Base-by-base conservation (phyloP, 345 rosid genomes). In the Crucihimalaya himalaica region DNA sequence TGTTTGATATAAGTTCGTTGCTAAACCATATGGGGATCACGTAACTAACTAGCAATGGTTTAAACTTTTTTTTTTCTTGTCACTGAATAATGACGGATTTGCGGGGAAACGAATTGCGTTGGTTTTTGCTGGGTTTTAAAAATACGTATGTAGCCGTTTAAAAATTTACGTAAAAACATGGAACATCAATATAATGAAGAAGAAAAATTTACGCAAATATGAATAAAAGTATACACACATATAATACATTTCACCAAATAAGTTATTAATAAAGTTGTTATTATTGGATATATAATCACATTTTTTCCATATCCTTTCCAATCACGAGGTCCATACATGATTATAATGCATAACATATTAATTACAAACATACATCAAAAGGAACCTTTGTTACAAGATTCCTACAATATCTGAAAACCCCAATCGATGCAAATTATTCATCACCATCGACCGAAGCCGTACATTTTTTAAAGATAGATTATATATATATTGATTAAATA, bases 281-380 rank as follows among this genome's bases (percentile, higher is more conserved):
- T 50, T 59, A 68, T 50, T 66, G 0, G 47, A 67, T 68, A 40
- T 13, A 40, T 40, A 63, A 70, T 48, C 66, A 55, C 20, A 54
- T 70, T 35, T 37, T 34, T 59, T 40, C 47, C 71, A 70, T 65
- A 56, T 63, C 80, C 80, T 76, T 76, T 76, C 80, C 80, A 76
- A 76, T 66, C 75, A 70, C 71, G 29, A 55, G 66, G 70, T 76
- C 71, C 79, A 76, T 69, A 76, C 79, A 76, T 75, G 79, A 75
- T 75, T 52, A 75, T 52, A 63, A 55, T 25, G 47, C 50, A 68
- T 42, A 53, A 51, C 51, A 68, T 60, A 60, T 40, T 68, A 68
- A 62, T 59, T 60, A 75, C 79, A 75, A 75, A 75, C 78, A 68
- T 60, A 75, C 69, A 68, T 60, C 63, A 75, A 51, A 68, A 75